Evolutionary conservation across 768 basidiomycete genomes (phyloP).

Genomic region (Lentinula boryana): DNA sequence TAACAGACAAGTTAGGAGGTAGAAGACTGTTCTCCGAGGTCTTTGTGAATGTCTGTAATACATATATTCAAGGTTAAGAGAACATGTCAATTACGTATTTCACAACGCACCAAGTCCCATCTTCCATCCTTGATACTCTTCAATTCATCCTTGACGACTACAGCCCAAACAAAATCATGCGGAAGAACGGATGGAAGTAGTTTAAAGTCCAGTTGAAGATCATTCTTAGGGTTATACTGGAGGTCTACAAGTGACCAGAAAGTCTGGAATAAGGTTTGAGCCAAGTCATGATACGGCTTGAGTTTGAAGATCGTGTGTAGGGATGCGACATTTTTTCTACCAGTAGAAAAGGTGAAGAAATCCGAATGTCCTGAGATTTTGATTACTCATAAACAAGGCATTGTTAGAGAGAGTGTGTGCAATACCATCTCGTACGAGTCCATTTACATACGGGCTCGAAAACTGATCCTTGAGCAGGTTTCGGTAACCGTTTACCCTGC

Average conservation of each 20-base stretch:
- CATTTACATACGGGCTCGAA: constrained; percentile 53
- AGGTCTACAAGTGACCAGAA: constrained; percentile 68
- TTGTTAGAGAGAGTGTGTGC: too few species aligned
- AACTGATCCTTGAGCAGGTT: constrained; percentile 67
- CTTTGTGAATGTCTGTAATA: constrained; percentile 71
- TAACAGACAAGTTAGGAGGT: constrained; percentile 59
- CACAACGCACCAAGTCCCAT: constrained; percentile 79
- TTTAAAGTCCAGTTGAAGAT: constrained; percentile 74
- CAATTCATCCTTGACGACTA: constrained; percentile 78
- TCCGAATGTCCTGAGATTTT: constrained; percentile 40
- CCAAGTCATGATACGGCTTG: constrained; percentile 77
- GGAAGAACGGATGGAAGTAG: constrained; percentile 46
- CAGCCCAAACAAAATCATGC: constrained; percentile 74
- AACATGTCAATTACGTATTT: background rate
- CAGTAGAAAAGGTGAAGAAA: constrained; percentile 84
- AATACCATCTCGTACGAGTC: constrained; percentile 28
- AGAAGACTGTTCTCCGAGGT: constrained; percentile 61
- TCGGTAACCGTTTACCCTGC: constrained; percentile 57
- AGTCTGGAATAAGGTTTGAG: constrained; percentile 59
- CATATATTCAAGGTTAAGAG: constrained; percentile 2
- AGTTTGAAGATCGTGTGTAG: constrained; percentile 78
- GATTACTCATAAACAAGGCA: constrained; percentile 45
- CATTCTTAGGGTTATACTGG: constrained; percentile 64
- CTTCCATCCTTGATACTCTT: constrained; percentile 59
- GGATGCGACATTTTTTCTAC: constrained; percentile 68